A percentile compares a stretch with the other conserved stretches of the same genome.
These are phyloP conservation scores for Sonneratia caseolaris DNA, from an alignment of 345 rosid species.

Conservation along the genomic window DNA sequence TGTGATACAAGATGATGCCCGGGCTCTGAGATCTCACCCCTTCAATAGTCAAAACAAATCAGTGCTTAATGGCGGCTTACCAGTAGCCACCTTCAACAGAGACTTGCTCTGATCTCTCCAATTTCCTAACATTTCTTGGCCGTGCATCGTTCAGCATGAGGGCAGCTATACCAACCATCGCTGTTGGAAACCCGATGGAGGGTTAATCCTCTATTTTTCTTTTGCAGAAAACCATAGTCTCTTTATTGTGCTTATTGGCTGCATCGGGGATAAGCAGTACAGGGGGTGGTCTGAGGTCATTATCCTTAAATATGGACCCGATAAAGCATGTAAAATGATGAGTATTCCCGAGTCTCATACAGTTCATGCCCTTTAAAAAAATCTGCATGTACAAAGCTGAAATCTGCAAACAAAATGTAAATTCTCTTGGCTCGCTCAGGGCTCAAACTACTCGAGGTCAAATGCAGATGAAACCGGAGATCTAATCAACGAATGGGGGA, in stretches of 20 bases:
- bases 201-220: no score
- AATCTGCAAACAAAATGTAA: no score
- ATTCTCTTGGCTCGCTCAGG: background rate
- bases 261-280: no score
- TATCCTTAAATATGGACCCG: no score
- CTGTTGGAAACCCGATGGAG: background rate
- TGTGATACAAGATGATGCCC: constrained; percentile 27
- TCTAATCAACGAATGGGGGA: background rate
- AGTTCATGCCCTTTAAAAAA: no score
- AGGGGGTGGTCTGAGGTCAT: no score
- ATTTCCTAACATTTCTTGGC: background rate
- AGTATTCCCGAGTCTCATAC: no score
- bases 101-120: background rate
- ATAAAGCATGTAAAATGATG: no score
- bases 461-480: background rate
- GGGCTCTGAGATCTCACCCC: constrained; percentile 3
- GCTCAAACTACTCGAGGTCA: background rate
- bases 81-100: background rate
- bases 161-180: background rate
- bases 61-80: constrained; percentile 1
- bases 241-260: no score
- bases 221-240: no score
- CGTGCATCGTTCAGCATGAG: background rate
- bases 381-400: no score
- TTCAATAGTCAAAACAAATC: background rate